phyloP scores from a whole-genome alignment of 305 asterid species.

The Petunia hybrid region DNA sequence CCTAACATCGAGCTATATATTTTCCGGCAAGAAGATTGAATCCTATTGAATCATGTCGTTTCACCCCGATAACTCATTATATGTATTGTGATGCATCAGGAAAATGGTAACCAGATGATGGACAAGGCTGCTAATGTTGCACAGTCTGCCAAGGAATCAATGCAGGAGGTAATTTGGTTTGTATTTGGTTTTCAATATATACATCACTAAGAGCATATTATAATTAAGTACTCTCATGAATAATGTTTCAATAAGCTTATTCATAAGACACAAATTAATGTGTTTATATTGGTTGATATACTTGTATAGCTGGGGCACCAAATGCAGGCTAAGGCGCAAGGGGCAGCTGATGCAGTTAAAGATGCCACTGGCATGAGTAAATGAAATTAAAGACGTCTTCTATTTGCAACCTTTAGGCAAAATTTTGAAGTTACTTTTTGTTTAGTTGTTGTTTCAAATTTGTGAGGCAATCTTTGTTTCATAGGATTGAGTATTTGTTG shows the following conservation, averaged over 20 bases:
- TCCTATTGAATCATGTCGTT: background rate
- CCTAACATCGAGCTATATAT: too few species aligned
- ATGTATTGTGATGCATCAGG: slow-evolving; percentile 42
- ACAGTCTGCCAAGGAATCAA: slow-evolving; percentile 70
- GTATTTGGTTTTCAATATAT: background rate
- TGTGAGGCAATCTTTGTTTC: background rate
- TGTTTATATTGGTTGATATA: background rate
- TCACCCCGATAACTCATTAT: background rate
- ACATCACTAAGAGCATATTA: too few species aligned
- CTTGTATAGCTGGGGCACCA: slow-evolving; percentile 56
- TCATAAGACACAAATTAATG: background rate
- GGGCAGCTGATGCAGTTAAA: slow-evolving; percentile 74
- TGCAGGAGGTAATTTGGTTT: slow-evolving; percentile 52
- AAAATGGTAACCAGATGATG: slow-evolving; percentile 65
- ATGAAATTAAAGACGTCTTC: slow-evolving; percentile 31
- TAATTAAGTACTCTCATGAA: background rate
- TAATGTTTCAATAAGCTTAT: background rate
- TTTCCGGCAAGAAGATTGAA: background rate
- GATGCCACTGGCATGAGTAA: slow-evolving; percentile 74
- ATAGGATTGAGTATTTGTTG: background rate
- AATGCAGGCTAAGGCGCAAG: slow-evolving; percentile 62
- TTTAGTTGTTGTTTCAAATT: background rate
- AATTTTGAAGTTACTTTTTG: background rate
- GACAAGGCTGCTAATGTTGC: slow-evolving; percentile 69
- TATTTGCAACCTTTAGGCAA: background rate